phyloP scores from a whole-genome alignment of 2,329 filamentous ascomycete species.

The Penicillium glabrum region DNA sequence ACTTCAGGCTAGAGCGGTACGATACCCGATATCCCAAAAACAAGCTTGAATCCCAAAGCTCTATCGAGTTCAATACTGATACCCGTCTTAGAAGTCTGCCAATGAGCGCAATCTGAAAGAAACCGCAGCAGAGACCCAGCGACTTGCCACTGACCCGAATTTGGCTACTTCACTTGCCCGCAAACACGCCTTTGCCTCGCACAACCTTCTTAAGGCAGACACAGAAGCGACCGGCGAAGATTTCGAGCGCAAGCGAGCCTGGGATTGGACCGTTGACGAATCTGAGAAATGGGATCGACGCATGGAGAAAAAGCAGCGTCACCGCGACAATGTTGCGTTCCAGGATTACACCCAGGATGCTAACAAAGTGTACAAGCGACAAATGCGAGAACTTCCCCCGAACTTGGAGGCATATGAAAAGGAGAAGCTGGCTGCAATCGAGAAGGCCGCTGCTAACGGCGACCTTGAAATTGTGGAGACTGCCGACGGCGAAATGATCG shows the following conservation, averaged over 20 bases:
- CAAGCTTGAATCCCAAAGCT: not conserved
- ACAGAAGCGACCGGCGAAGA: slow-evolving; percentile 82
- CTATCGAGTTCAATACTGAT: slow-evolving; percentile 19
- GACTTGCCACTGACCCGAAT: slow-evolving; percentile 72
- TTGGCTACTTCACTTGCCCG: slow-evolving; percentile 77
- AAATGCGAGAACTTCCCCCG: slow-evolving; percentile 73
- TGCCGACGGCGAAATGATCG: slow-evolving; percentile 90
- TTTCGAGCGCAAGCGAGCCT: slow-evolving; percentile 95
- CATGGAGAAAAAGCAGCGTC: slow-evolving; percentile 77
- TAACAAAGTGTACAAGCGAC: slow-evolving; percentile 89
- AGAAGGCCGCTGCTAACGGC: slow-evolving; percentile 79
- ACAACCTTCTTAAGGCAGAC: slow-evolving; percentile 92
- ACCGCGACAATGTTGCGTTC: slow-evolving; percentile 84
- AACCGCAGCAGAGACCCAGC: slow-evolving; percentile 78
- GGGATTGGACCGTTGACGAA: slow-evolving; percentile 98
- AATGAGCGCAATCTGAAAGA: slow-evolving; percentile 70
- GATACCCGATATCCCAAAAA: slow-evolving; percentile 9
- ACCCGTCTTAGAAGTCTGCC: slow-evolving; percentile 38
- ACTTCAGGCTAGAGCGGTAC: slow-evolving; percentile 72
- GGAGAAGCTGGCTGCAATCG: slow-evolving; percentile 80
- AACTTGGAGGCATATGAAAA: slow-evolving; percentile 83
- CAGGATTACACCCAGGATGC: slow-evolving; percentile 85
- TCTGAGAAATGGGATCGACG: slow-evolving; percentile 91
- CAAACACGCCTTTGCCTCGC: slow-evolving; percentile 81
- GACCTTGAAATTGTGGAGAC: slow-evolving; percentile 92